phyloP scores from a whole-genome alignment of 768 basidiomycete species.

The Hypholoma fasciculare region DNA sequence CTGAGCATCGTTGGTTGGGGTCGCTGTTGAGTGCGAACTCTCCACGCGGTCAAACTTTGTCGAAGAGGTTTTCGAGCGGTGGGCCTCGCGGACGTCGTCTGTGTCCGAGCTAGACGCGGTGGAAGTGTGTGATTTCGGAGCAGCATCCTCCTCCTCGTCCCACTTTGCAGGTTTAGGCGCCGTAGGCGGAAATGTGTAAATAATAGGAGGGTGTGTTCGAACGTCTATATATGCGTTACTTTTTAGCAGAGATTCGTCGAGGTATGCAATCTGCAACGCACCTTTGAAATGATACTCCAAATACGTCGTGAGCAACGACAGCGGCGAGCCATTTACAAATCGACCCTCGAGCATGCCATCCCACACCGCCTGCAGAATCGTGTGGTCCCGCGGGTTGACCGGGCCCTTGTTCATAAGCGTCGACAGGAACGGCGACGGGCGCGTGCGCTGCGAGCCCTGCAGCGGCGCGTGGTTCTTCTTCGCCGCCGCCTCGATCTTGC shows the following conservation, averaged over 20 bases:
- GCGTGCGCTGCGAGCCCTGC: constrained; percentile 9
- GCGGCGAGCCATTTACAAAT: constrained; percentile 67
- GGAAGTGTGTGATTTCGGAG: background rate
- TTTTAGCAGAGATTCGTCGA: background rate
- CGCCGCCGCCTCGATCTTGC: constrained; percentile 8
- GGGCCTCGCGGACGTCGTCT: constrained; percentile 36
- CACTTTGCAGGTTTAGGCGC: constrained; percentile 20
- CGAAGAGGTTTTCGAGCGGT: constrained; percentile 23
- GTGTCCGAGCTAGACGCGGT: constrained; percentile 28
- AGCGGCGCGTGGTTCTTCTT: constrained; percentile 1
- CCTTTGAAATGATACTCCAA: constrained; percentile 65
- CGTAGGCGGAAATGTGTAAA: constrained; percentile 54
- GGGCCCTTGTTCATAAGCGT: constrained; percentile 38
- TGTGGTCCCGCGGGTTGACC: constrained; percentile 66
- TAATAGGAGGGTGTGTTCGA: constrained; percentile 63
- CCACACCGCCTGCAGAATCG: constrained; percentile 63
- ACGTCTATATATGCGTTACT: constrained; percentile 44
- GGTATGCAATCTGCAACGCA: constrained; percentile 21
- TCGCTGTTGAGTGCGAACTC: constrained; percentile 9
- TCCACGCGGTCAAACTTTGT: constrained; percentile 18
- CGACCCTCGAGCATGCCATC: constrained; percentile 64
- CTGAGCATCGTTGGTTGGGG: constrained; percentile 14
- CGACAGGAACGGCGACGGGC: constrained; percentile 31
- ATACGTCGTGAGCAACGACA: constrained; percentile 58
- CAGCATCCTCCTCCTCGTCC: constrained; percentile 12